A percentile compares a stretch with the other conserved stretches of the same genome.
These are phyloP conservation scores for Phyllostachys edulis DNA, from an alignment of 176 grass and related monocot species.

Conservation along the genomic window DNA sequence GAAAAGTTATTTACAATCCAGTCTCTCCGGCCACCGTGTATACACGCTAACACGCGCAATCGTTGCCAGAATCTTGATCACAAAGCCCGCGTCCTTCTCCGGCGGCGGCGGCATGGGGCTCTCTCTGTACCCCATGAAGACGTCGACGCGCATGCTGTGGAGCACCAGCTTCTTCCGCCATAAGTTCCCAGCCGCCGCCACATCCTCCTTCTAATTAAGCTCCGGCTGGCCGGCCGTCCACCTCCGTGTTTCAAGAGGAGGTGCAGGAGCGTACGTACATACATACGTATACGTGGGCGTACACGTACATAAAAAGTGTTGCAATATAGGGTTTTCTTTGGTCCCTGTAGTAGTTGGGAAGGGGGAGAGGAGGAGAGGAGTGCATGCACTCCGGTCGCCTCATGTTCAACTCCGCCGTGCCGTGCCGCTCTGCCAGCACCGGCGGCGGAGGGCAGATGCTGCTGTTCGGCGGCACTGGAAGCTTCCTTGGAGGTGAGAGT, in stretches of 20 bases:
- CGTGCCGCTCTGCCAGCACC: neutral
- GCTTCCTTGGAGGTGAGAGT: constrained; percentile 46
- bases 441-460: constrained; percentile 53
- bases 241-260: constrained; percentile 34
- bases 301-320: neutral
- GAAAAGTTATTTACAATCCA: neutral
- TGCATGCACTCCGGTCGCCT: constrained; percentile 54
- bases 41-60: neutral
- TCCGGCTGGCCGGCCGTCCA: neutral
- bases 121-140: constrained; percentile 72
- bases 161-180: constrained; percentile 95
- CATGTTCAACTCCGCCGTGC: constrained; percentile 46
- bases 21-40: constrained; percentile 20
- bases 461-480: constrained; percentile 47
- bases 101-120: constrained; percentile 47
- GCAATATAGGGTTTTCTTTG: constrained; percentile 16
- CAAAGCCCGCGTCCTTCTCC: neutral
- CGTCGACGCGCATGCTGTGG: constrained; percentile 81
- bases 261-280: neutral
- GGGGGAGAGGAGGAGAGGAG: neutral
- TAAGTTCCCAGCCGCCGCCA: constrained; percentile 50
- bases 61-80: neutral
- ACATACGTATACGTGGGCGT: neutral
- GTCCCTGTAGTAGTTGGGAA: neutral
- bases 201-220: constrained; percentile 37